Conservation (phyloP, 768 basidiomycete species). For the Daedalea quercina region DNA sequence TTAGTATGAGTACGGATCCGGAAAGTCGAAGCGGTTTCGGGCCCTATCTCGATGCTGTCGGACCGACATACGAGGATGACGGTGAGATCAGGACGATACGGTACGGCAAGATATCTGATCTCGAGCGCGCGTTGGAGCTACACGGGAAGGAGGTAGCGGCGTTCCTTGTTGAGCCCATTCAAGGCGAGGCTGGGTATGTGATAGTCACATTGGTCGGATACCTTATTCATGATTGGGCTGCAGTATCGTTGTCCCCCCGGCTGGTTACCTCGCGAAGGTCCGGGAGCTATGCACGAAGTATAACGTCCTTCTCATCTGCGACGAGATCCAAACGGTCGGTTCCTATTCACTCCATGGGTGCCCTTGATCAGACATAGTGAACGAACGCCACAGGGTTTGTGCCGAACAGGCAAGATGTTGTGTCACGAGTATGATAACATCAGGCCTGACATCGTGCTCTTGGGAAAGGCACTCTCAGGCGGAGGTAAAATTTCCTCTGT, state of each 20-base stretch:
- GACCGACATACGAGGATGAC: constrained; percentile 61
- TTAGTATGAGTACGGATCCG: constrained; percentile 91
- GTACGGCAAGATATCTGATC: constrained; percentile 76
- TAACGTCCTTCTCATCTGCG: constrained; percentile 93
- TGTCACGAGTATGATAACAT: constrained; percentile 83
- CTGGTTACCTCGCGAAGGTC: constrained; percentile 75
- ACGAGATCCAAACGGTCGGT: constrained; percentile 92
- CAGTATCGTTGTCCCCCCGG: constrained; percentile 88
- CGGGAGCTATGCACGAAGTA: constrained; percentile 85
- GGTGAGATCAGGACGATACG: constrained; percentile 56
- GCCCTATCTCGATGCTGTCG: constrained; percentile 82
- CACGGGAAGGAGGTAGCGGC: constrained; percentile 84
- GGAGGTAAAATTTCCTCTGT: constrained; percentile 52
- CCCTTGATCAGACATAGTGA: too few relatives aligned
- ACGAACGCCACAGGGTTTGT: constrained; percentile 55
- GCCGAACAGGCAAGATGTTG: constrained; percentile 91
- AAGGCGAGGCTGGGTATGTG: constrained; percentile 94
- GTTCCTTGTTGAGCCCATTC: constrained; percentile 95
- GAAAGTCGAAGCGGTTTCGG: constrained; percentile 85
- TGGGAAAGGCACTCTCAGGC: constrained; percentile 96
- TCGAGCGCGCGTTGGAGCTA: constrained; percentile 73
- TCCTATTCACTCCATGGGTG: background rate
- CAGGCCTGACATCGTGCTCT: constrained; percentile 85
- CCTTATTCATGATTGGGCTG: background rate
- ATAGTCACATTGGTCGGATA: background rate